Evolutionary conservation across 352 stramenopile genomes (phyloP), one percentile per base, ranked within the genome.

Genomic region (Phytophthora europaea): DNA sequence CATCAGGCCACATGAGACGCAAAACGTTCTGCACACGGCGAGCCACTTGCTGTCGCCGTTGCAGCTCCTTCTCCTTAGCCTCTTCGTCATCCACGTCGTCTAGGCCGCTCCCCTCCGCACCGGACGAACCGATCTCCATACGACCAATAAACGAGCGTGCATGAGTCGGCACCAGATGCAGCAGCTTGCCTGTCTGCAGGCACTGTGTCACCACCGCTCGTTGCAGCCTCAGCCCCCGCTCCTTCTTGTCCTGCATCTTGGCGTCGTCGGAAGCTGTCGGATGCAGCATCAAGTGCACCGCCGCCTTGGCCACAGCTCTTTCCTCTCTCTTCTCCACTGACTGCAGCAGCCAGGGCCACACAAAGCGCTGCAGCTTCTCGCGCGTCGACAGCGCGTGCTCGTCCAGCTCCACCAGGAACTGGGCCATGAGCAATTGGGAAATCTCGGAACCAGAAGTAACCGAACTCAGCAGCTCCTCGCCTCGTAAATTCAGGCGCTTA

Each of bases 1-100:
- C 84, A 65, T 96, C 87, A 0, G 86, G 83, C 89, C 87, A 96
- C 53, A 94, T 68, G 63, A 87, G 66, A 2, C 70, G 72, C 43
- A 96, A 65, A 8, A 80, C 22, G 1, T 52, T 57, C 53, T 94
- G 83, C 3, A 93, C 68, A 6, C 73, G 78, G 16, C 31, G 13
- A 16, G 78, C 75, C 0, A 94, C 71, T 43, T 76, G 48, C 20
- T 81, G 69, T 16, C 77, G 72, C n/a, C 53, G 28, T 16, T 79
- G 73, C 16, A 71, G 6, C 43, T 88, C 78, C 16, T 28, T 54
- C 1, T 70, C 26, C 10, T 75, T 50, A 15, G 18, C 33, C 23
- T 59, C 20, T 34, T 18, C 20, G 13, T 16, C 45, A 4, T 65
- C 33, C 20, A 20, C 15, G 5, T 55, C 28, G 6, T 22, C 58